Percentiles rank a stretch among this genome's conserved stretches.
Evolutionary conservation across 139 green algal genomes (phyloP).

Genomic region (Coelastrella sp.): DNA sequence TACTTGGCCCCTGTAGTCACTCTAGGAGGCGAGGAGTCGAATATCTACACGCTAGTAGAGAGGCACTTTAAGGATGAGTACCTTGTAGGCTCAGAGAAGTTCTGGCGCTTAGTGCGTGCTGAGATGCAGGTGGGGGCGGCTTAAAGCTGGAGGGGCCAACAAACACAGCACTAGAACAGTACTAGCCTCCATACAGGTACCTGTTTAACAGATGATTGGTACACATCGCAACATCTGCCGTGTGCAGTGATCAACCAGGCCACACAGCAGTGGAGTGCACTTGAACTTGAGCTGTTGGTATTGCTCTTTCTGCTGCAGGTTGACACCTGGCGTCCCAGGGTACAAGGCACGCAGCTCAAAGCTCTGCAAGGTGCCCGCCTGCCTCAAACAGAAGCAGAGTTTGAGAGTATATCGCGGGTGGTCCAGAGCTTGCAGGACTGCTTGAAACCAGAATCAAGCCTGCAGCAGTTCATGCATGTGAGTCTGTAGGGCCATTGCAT

Average conservation of each 20-base stretch:
- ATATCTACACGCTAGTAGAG: slow-evolving; percentile 63
- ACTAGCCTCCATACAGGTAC: too few relatives aligned
- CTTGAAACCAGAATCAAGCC: background rate
- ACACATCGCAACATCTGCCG: too few relatives aligned
- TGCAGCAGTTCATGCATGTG: slow-evolving; percentile 9
- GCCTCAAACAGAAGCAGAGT: slow-evolving; percentile 66
- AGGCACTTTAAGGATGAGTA: slow-evolving; percentile 55
- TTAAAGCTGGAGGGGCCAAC: background rate
- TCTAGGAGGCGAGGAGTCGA: slow-evolving; percentile 40
- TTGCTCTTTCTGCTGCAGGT: too few relatives aligned
- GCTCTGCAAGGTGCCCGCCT: slow-evolving; percentile 62
- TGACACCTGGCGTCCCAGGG: slow-evolving; percentile 75
- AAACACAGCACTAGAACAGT: too few relatives aligned
- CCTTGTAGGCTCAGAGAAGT: slow-evolving; percentile 57
- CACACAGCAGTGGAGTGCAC: too few relatives aligned
- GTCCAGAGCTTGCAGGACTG: slow-evolving; percentile 49
- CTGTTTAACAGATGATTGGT: too few relatives aligned
- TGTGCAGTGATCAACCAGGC: too few relatives aligned
- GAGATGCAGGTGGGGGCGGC: slow-evolving; percentile 45
- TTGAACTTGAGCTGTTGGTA: too few relatives aligned
- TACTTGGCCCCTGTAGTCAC: slow-evolving; percentile 35
- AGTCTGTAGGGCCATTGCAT: too few relatives aligned
- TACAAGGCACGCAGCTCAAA: slow-evolving; percentile 76
- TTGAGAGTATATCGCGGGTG: slow-evolving; percentile 36
- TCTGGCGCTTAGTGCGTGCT: slow-evolving; percentile 59